Percentiles rank a stretch among this genome's conserved stretches.
These are phyloP conservation scores for Rhodomyrtus tomentosa DNA, from an alignment of 345 rosid genomes.

Conservation along the genomic window DNA sequence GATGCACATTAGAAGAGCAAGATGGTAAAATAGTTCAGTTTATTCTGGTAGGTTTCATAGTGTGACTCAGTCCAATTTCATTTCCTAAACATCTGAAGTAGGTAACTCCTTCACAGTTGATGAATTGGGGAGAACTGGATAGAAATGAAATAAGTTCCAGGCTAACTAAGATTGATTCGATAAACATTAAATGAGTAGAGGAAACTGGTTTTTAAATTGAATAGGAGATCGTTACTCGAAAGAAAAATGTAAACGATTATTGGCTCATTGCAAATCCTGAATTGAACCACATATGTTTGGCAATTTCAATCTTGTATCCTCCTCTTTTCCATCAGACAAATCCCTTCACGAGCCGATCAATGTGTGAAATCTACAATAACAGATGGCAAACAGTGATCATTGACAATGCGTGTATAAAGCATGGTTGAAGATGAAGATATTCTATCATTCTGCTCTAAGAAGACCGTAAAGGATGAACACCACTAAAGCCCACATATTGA, in stretches of 20 bases:
- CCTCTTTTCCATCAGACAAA: neutral
- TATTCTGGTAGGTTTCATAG: neutral
- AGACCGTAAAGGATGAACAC: neutral
- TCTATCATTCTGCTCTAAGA: neutral
- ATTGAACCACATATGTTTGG: neutral
- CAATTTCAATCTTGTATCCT: neutral
- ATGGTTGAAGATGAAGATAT: neutral
- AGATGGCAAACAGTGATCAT: neutral
- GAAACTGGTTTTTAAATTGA: neutral
- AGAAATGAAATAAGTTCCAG: neutral
- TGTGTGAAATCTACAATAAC: neutral
- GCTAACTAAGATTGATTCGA: neutral
- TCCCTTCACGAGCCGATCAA: neutral
- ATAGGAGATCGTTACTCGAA: neutral
- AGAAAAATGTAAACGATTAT: neutral
- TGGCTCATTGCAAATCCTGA: neutral
- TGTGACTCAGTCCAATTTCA: neutral
- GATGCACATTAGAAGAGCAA: neutral
- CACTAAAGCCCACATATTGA: neutral
- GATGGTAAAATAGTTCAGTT: neutral
- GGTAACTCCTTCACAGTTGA: neutral
- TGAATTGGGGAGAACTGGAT: neutral
- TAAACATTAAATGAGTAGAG: neutral
- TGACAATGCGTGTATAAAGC: neutral
- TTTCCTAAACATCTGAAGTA: neutral